Percentiles rank a stretch among this genome's conserved stretches.
Conservation (phyloP, 108 stramenopile genomes). For the Thalassiosira profunda region DNA sequence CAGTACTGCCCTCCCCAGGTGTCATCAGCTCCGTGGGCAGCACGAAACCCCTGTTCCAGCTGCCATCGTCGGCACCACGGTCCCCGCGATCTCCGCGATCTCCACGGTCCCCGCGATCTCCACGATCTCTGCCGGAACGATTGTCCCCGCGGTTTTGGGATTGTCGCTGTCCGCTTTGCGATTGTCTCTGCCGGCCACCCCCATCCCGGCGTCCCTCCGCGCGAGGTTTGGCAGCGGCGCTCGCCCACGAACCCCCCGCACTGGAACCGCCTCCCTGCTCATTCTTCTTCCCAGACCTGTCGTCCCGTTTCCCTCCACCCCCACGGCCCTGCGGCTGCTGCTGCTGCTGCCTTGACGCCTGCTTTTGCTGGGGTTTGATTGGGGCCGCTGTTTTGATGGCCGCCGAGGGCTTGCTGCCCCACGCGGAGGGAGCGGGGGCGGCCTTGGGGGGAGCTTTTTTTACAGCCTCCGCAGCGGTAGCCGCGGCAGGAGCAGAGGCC, state of each 20-base stretch:
- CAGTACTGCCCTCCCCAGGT: constrained; percentile 64
- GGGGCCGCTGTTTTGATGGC: constrained; percentile 42
- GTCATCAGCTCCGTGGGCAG: constrained; percentile 28
- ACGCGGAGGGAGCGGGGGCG: constrained; percentile 35
- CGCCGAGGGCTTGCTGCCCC: constrained; percentile 39
- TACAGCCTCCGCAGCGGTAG: constrained; percentile 5
- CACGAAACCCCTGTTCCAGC: constrained; percentile 31
- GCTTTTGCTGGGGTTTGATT: constrained; percentile 22
- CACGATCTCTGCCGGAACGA: constrained; percentile 8
- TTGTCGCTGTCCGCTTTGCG: constrained; percentile 22
- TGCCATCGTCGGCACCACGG: constrained; percentile 16
- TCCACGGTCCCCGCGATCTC: too few species aligned
- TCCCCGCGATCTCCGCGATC: constrained; percentile 35
- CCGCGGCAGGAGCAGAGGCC: constrained; percentile 8
- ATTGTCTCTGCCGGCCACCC: constrained; percentile 37
- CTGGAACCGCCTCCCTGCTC: constrained; percentile 17
- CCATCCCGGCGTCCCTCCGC: constrained; percentile 8
- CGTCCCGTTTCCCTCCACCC: constrained; percentile 14
- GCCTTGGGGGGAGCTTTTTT: constrained; percentile 24
- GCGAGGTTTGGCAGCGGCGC: constrained; percentile 33
- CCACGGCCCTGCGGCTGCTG: constrained; percentile 21
- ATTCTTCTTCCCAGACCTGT: constrained; percentile 13
- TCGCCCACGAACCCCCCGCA: constrained; percentile 28
- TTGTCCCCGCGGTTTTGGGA: constrained; percentile 26
- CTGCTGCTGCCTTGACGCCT: constrained; percentile 19